phyloP scores from a whole-genome alignment of 1,284 basidiomycete species.

The Sanghuangporus baumii region DNA sequence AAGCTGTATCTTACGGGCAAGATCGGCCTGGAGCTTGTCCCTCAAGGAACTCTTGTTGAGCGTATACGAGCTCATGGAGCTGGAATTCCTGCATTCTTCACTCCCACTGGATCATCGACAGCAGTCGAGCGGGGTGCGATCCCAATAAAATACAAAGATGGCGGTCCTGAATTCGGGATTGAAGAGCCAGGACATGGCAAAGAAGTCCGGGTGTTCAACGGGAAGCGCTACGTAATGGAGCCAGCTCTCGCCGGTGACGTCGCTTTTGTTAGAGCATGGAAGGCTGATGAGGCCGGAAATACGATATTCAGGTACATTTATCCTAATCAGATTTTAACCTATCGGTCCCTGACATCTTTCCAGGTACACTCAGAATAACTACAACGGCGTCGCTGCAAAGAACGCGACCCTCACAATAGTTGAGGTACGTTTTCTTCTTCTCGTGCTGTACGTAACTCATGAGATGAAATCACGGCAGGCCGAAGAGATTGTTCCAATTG shows the following conservation, averaged over 20 bases:
- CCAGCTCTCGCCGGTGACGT: slow-evolving; percentile 83
- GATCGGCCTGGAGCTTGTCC: slow-evolving; percentile 83
- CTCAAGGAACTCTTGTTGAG: slow-evolving; percentile 89
- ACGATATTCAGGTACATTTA: slow-evolving; percentile 69
- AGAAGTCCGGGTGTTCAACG: slow-evolving; percentile 76
- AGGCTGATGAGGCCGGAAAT: slow-evolving; percentile 88
- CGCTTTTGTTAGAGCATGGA: slow-evolving; percentile 92
- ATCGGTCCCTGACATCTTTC: slow-evolving; percentile 1
- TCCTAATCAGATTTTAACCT: neutral
- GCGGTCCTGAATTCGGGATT: slow-evolving; percentile 60
- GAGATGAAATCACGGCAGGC: slow-evolving; percentile 42
- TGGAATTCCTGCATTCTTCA: slow-evolving; percentile 95
- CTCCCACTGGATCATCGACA: slow-evolving; percentile 90
- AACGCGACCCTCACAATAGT: slow-evolving; percentile 90
- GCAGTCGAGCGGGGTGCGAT: slow-evolving; percentile 76
- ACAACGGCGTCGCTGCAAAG: slow-evolving; percentile 81
- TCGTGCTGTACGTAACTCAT: neutral
- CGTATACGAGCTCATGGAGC: slow-evolving; percentile 88
- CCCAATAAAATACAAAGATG: slow-evolving; percentile 68
- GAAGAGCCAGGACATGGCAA: slow-evolving; percentile 71
- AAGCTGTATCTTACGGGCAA: slow-evolving; percentile 74
- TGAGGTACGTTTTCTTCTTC: slow-evolving; percentile 47
- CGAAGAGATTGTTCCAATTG: slow-evolving; percentile 87
- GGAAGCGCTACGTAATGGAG: slow-evolving; percentile 84
- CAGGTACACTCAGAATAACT: slow-evolving; percentile 88